phyloP scores from a whole-genome alignment of 179 eudicot species.

The Gypsophila paniculata region DNA sequence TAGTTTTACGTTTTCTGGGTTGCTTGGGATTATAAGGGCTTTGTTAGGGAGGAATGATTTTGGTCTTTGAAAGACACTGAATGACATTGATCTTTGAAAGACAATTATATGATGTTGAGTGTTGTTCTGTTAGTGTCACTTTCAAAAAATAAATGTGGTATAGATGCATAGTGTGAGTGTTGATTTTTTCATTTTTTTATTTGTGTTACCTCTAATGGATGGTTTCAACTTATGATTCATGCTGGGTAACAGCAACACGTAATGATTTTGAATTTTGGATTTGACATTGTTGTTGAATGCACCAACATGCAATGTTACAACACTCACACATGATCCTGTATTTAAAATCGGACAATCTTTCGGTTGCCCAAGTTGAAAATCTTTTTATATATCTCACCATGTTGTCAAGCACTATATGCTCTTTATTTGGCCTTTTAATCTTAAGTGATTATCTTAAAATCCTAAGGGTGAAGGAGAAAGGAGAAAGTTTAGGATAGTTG shows the following conservation, averaged over 20 bases:
- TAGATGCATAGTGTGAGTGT: neutral
- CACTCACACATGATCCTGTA: no score
- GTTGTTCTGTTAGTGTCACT: neutral
- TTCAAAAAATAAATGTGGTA: neutral
- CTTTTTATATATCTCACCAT: no score
- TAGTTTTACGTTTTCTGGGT: neutral
- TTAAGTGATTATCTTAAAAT: neutral
- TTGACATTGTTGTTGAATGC: no score
- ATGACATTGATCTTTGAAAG: neutral
- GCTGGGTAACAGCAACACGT: no score
- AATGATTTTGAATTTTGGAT: no score
- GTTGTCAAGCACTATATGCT: neutral
- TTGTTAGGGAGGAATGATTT: neutral
- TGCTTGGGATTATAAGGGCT: neutral
- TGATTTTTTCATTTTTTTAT: neutral
- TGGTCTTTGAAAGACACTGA: neutral
- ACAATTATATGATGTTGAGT: neutral
- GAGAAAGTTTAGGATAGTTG: neutral
- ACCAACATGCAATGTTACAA: no score
- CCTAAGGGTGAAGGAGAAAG: neutral
- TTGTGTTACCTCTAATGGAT: neutral
- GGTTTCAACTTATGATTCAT: no score
- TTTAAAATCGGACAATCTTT: no score
- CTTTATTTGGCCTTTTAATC: neutral
- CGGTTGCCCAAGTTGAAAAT: no score